Evolutionary conservation across 2,329 filamentous ascomycete species (phyloP).

Genomic region (Cladosporium sp.): DNA sequence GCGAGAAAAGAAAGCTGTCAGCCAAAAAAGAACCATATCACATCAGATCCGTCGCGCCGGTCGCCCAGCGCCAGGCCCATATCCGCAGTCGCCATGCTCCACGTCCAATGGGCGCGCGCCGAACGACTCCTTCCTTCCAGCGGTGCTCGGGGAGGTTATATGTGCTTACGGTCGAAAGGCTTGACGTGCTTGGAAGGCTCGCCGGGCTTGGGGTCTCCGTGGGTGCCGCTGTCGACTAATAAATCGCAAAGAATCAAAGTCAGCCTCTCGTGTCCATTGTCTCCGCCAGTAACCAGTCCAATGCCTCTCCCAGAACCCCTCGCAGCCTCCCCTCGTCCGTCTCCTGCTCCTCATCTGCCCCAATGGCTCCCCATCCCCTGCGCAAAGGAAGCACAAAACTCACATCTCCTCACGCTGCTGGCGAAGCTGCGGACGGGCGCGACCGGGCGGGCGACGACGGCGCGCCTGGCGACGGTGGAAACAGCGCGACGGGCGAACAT

Average conservation of each 20-base stretch:
- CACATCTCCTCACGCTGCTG: conserved; percentile 47
- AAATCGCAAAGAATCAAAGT: conserved; percentile 22
- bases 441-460: conserved; percentile 40
- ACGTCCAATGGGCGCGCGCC: not conserved
- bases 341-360: not conserved
- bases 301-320: not conserved
- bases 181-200: conserved; percentile 43
- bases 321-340: not conserved
- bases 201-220: conserved; percentile 38
- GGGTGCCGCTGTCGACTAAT: conserved; percentile 17
- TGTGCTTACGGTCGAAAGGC: conserved; percentile 47
- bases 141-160: not conserved
- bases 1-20: conserved; percentile 24
- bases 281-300: conserved; percentile 23
- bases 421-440: conserved; percentile 48
- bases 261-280: conserved; percentile 28
- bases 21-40: conserved; percentile 16
- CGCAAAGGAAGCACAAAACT: conserved; percentile 27
- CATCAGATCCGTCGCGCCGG: not conserved
- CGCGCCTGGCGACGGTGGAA: conserved; percentile 48
- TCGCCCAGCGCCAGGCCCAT: not conserved
- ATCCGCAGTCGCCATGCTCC: conserved; percentile 3
- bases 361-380: conserved; percentile 4
- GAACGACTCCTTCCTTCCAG: not conserved
- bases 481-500: conserved; percentile 53